Conservation (phyloP, 345 rosid species). For the Mangifera indica region DNA sequence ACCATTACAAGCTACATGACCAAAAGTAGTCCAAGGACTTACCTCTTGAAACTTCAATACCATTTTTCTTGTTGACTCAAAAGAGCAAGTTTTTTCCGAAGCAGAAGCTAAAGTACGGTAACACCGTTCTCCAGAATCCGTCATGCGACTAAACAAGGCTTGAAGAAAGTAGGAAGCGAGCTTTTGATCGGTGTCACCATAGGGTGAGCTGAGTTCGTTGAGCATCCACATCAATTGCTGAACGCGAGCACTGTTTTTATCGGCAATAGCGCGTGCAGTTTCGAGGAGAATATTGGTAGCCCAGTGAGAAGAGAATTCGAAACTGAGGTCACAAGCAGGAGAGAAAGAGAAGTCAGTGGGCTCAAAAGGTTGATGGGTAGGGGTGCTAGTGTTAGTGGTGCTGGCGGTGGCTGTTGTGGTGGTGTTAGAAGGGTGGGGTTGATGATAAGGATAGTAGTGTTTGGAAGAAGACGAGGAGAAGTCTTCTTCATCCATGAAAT, state of each 20-base stretch:
- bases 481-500: slow-evolving; percentile 99
- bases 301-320: slow-evolving; percentile 79
- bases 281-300: slow-evolving; percentile 64
- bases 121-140: slow-evolving; percentile 68
- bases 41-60: slow-evolving; percentile 90
- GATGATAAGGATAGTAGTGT: slow-evolving; percentile 36
- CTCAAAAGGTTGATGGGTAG: slow-evolving; percentile 31
- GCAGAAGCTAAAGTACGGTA: slow-evolving; percentile 58
- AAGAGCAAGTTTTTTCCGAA: slow-evolving; percentile 71
- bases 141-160: slow-evolving; percentile 89
- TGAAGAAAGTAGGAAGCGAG: slow-evolving; percentile 83
- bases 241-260: slow-evolving; percentile 55
- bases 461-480: slow-evolving; percentile 92
- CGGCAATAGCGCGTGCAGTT: slow-evolving; percentile 67
- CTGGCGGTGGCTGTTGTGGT: slow-evolving; percentile 40
- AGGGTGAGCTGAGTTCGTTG: slow-evolving; percentile 81
- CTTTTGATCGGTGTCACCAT: slow-evolving; percentile 86
- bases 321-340: slow-evolving; percentile 43
- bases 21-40: slow-evolving; percentile 95
- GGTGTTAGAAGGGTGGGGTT: slow-evolving; percentile 33
- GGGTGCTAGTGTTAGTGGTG: slow-evolving; percentile 33
- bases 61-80: slow-evolving; percentile 76
- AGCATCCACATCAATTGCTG: slow-evolving; percentile 94
- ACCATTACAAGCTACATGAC: slow-evolving; percentile 93
- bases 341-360: slow-evolving; percentile 51